Evolutionary conservation across 768 basidiomycete genomes (phyloP).

Genomic region (Cytidiella melzeri): DNA sequence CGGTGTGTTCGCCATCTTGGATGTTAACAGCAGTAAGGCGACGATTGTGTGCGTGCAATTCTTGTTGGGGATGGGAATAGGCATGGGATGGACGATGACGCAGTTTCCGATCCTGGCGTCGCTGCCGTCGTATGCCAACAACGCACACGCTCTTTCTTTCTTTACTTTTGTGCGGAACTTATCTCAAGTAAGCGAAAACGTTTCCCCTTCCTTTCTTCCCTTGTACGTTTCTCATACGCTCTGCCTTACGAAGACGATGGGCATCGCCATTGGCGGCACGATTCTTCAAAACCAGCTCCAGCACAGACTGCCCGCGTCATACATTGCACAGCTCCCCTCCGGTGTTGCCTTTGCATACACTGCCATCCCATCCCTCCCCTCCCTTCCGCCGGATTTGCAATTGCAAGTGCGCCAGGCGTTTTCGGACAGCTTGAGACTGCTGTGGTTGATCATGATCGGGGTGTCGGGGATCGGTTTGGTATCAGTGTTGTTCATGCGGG

Average conservation of each 20-base stretch:
- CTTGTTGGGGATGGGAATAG: background rate
- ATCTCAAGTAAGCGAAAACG: background rate
- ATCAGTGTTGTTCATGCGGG: background rate
- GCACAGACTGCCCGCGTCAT: slow-evolving; percentile 21
- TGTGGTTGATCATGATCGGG: background rate
- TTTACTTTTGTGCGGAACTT: background rate
- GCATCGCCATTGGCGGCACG: slow-evolving; percentile 29
- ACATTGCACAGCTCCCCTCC: slow-evolving; percentile 7
- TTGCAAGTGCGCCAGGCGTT: slow-evolving; percentile 20
- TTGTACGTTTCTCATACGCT: background rate
- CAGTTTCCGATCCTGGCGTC: slow-evolving; percentile 1
- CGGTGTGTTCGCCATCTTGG: slow-evolving; percentile 24
- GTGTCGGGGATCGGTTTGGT: background rate
- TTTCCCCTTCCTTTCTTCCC: background rate
- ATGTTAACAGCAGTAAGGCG: background rate
- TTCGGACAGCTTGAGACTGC: slow-evolving; percentile 6
- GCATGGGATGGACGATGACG: background rate
- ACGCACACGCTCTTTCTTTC: background rate
- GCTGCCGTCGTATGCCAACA: slow-evolving; percentile 6
- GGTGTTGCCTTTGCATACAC: slow-evolving; percentile 21
- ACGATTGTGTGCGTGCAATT: slow-evolving; percentile 2
- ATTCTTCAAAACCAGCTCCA: slow-evolving; percentile 31
- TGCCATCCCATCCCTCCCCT: slow-evolving; percentile 20
- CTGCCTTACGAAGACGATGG: slow-evolving; percentile 22
- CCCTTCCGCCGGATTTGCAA: slow-evolving; percentile 21